Conservation (phyloP, 2,329 filamentous ascomycete species). For the Pleochaeta shiraiana region DNA sequence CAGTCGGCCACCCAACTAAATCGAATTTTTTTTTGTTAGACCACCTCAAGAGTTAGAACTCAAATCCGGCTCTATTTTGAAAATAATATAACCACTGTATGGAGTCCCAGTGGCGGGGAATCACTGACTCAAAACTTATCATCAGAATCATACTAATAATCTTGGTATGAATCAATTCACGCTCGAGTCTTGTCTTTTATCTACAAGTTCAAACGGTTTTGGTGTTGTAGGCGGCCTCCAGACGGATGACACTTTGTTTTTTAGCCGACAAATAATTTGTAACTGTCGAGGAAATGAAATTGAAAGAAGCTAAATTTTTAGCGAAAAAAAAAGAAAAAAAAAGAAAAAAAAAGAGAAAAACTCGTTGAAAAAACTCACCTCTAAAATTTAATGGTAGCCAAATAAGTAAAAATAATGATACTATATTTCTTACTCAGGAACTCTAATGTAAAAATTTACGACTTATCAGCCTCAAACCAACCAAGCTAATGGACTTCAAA, state of each 20-base stretch:
- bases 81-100: not conserved
- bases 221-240: not conserved
- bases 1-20: not conserved
- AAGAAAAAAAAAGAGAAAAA: not conserved
- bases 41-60: not conserved
- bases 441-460: not conserved
- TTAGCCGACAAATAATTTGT: not conserved
- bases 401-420: not conserved
- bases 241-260: not conserved
- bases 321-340: conserved; percentile 1
- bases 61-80: not conserved
- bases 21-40: not conserved
- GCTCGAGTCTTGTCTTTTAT: conserved; percentile 3
- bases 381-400: conserved; percentile 2
- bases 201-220: not conserved
- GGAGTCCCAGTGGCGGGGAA: not conserved
- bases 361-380: too few species aligned
- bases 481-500: too few species aligned
- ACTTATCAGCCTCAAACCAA: not conserved
- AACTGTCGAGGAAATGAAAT: not conserved
- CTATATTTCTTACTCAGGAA: not conserved
- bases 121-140: not conserved
- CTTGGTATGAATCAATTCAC: conserved; percentile 1
- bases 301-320: conserved; percentile 1
- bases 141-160: conserved; percentile 2